Percentiles rank a stretch among this genome's conserved stretches.
phyloP scores from a whole-genome alignment of 805 yeast genomes.

The Metschnikowia anglica region DNA sequence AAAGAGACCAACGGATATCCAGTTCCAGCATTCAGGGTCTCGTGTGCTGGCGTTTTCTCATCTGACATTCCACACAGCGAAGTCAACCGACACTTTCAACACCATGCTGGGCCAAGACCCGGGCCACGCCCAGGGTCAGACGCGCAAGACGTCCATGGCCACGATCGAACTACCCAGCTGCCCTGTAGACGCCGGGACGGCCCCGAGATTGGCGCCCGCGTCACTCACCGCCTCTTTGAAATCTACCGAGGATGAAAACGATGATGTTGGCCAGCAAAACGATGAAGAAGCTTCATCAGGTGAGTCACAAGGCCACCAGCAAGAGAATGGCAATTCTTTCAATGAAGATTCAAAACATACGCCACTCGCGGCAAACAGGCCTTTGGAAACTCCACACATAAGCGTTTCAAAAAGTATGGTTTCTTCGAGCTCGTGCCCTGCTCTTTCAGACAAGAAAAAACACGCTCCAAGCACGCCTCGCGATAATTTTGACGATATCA shows the following conservation, averaged over 20 bases:
- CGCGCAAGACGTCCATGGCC: constrained; percentile 4
- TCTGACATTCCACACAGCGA: constrained; percentile 33
- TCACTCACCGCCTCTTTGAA: constrained; percentile 6
- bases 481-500: not conserved
- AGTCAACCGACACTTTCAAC: constrained; percentile 20
- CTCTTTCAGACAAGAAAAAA: constrained; percentile 3
- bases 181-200: constrained; percentile 13
- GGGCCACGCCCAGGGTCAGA: not conserved
- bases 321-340: too few relatives aligned
- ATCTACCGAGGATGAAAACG: not conserved
- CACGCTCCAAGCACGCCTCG: not conserved
- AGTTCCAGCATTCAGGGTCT: constrained; percentile 2
- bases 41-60: constrained; percentile 19
- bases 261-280: too few relatives aligned
- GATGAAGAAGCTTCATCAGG: too few relatives aligned
- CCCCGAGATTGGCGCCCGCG: constrained; percentile 23
- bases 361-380: not conserved
- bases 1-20: too few relatives aligned
- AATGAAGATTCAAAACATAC: constrained; percentile 1
- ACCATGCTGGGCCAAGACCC: not conserved
- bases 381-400: constrained; percentile 1
- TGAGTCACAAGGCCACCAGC: too few relatives aligned
- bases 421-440: constrained; percentile 9
- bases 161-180: constrained; percentile 1
- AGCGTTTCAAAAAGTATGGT: constrained; percentile 5